Evolutionary conservation across 306 rosid genomes (phyloP).

Genomic region (Elaeagnus macrophylla): DNA sequence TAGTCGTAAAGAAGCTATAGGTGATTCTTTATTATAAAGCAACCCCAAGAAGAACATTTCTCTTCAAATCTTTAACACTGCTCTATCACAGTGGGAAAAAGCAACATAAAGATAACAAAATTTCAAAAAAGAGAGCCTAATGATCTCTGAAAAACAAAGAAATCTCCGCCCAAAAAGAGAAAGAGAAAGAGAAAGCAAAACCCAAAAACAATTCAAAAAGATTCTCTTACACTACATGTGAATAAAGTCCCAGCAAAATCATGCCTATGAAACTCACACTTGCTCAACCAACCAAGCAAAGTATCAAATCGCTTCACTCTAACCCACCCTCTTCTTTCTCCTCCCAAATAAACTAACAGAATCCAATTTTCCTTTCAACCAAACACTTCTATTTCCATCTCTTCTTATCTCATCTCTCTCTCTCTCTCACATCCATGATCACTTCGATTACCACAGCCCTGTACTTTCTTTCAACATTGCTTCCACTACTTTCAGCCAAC

Average conservation of each 20-base stretch:
- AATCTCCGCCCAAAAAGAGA: slow-evolving; percentile 19
- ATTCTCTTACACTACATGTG: slow-evolving; percentile 45
- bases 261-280: slow-evolving; percentile 2
- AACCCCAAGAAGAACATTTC: neutral
- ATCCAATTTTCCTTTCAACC: slow-evolving; percentile 1
- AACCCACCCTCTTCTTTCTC: neutral
- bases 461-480: slow-evolving; percentile 20
- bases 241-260: slow-evolving; percentile 39
- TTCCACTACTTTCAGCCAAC: slow-evolving; percentile 11
- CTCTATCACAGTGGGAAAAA: slow-evolving; percentile 16
- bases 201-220: slow-evolving; percentile 43
- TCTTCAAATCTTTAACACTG: too few relatives aligned
- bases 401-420: neutral
- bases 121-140: slow-evolving; percentile 27
- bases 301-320: slow-evolving; percentile 25
- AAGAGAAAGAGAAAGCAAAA: slow-evolving; percentile 19
- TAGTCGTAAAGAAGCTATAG: slow-evolving; percentile 11
- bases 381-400: neutral
- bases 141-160: slow-evolving; percentile 6
- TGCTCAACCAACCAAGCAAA: slow-evolving; percentile 25
- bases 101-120: slow-evolving; percentile 33
- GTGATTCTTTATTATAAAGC: slow-evolving; percentile 18
- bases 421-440: slow-evolving; percentile 32
- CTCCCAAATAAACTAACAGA: neutral
- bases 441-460: slow-evolving; percentile 16